Base-by-base conservation (phyloP, 2,329 filamentous ascomycete species). In the Xylaria sp. region DNA sequence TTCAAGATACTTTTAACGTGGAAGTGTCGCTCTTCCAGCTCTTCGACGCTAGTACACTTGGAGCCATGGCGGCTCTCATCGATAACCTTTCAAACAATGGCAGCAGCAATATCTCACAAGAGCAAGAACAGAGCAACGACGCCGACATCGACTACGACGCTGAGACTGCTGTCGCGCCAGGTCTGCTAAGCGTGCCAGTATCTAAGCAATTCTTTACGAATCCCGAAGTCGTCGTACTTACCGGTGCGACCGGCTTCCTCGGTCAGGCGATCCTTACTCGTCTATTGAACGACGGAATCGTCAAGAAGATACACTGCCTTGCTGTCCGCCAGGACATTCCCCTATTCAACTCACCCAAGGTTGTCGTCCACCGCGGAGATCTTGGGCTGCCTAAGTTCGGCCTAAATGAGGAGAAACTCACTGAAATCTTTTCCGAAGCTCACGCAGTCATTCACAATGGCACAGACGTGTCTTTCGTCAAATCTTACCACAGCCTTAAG, bases 391-490 rank as follows among this genome's bases (percentile, higher is more conserved):
- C 60, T 2, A 15, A 28, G 1, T 25, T 64, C 3, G 65, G 60
- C 1, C 39, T 67, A n/a, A 15, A 60, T 1, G 25, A 54, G 23
- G 18, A 54, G 25, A 34, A 54, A 18, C 51, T 54, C 28, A 12
- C 28, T 7, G n/a, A 41, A 23, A 71, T 87, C 1, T 75, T 75
- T n/a, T 31, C 56, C 3, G 55, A 73, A 3, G 80, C 77, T 1
- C 80, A 85, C 70, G 73, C 84, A 3, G 83, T 91, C 61, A 84
- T 92, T 25, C 90, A 88, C 75, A 78, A 78, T 60, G 86, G 82
- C 13, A 83, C 84, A 23, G 79, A 81, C 23, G 75, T 76, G 23
- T 81, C 75, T 9, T 83, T 76, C 75, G 69, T 76, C 68, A 79
- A 84, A 34, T 73, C 75, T 1, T 85, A 84, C 72, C 44, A 74